A percentile compares a stretch with the other conserved stretches of the same genome.
These are phyloP conservation scores for Ophiocordyceps polyrhachis-furcata DNA, from an alignment of 2,329 filamentous ascomycete genomes.

Conservation along the genomic window DNA sequence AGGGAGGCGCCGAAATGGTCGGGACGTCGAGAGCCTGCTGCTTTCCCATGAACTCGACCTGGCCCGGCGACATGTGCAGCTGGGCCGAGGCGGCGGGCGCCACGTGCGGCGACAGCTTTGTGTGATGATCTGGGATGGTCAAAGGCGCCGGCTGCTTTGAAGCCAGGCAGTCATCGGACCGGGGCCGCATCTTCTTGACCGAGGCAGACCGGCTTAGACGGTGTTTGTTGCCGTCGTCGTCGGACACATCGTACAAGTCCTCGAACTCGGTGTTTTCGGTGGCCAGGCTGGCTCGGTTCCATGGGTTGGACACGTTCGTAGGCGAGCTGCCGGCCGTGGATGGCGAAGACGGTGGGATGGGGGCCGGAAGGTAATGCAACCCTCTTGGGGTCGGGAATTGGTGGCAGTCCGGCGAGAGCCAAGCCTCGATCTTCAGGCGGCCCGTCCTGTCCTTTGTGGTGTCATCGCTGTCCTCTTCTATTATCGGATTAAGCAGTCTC, in stretches of 20 bases:
- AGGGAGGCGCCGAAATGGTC: conserved; percentile 63
- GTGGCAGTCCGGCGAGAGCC: conserved; percentile 39
- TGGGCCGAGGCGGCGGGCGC: conserved; percentile 45
- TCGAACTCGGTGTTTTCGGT: conserved; percentile 61
- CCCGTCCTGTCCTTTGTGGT: conserved; percentile 7
- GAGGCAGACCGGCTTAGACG: conserved; percentile 10
- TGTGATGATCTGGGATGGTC: conserved; percentile 32
- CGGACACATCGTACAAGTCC: conserved; percentile 73
- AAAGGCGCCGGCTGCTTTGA: conserved; percentile 22
- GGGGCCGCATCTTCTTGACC: conserved; percentile 17
- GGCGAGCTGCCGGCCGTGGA: conserved; percentile 33
- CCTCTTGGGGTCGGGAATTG: conserved; percentile 59
- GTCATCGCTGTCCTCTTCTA: conserved; percentile 34
- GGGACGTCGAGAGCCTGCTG: conserved; percentile 49
- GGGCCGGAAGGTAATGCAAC: conserved; percentile 43
- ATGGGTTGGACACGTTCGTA: conserved; percentile 35
- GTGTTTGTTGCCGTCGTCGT: conserved; percentile 41
- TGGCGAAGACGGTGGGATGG: conserved; percentile 42
- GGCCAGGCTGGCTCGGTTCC: conserved; percentile 44
- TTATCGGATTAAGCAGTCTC: conserved; percentile 45
- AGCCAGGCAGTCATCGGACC: conserved; percentile 19
- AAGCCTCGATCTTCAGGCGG: conserved; percentile 34
- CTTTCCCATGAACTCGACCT: conserved; percentile 49
- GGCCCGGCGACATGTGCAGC: conserved; percentile 58
- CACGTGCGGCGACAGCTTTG: conserved; percentile 36